Base-by-base conservation (phyloP, 371 early-diverging fungal species). In the Vairimorpha necatrix region DNA sequence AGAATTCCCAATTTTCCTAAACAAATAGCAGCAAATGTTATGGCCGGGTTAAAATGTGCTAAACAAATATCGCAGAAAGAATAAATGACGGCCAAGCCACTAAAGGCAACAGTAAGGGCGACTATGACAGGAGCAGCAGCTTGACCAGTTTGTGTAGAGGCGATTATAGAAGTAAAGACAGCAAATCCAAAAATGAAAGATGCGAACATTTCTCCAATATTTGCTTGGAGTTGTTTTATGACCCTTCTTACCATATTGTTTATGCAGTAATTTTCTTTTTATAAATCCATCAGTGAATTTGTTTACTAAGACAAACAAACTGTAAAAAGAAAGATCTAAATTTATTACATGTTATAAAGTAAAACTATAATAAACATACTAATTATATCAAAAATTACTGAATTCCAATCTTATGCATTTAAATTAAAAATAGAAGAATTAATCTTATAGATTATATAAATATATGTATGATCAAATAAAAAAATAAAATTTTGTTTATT, bases 1-100 rank as follows among this genome's bases (percentile, higher is more conserved):
- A 84, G 77, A 39, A 87, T 65, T 28, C 86, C 84, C 0, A 87
- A 80, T 75, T 89, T 89, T 38, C 88, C 86, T 9, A 87, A 86
- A 6, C 89, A 84, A 26, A 89, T 87, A 0, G 88, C 87, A 14
- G 88, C 87, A 80, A 89, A 86, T 0, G 90, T 90, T 32, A 90
- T 89, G 48, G 90, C 90, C 2, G 89, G 89, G 66, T 87, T 87
- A 67, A 87, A 87, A 69, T 87, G 86, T 20, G 86, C 85, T 67
- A 89, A 86, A 7, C 88, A 87, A 3, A 90, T 88, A 81, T 89
- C 90, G 46, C 87, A 87, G 79, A 90, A 90, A 2, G 89, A 87
- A 80, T 89, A 90, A 62, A 90, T 89, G 18, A 89, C 73, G 0
- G 89, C 89, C 32, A 89, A 84, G 18, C 85, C 74, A 13, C 73